A percentile compares a stretch with the other conserved stretches of the same genome.
phyloP scores from a whole-genome alignment of 2,329 filamentous ascomycete genomes.

The Calonectria pauciramosa region DNA sequence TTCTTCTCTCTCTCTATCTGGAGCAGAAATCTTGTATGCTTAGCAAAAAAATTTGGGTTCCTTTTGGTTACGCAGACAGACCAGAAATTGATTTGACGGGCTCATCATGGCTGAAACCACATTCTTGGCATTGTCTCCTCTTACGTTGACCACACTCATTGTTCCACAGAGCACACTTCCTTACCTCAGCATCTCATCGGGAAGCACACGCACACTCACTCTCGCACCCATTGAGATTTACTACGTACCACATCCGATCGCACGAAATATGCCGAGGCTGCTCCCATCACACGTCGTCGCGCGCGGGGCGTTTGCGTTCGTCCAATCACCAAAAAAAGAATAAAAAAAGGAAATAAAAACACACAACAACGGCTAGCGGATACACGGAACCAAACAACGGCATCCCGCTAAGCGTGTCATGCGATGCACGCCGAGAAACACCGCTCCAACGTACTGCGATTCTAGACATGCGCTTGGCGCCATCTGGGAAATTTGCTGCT shows the following conservation, averaged over 20 bases:
- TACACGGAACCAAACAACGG: neutral
- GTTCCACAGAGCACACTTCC: neutral
- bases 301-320: neutral
- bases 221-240: neutral
- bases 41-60: neutral
- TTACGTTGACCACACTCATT: neutral
- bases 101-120: neutral
- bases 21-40: slow-evolving; percentile 1
- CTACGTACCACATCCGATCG: neutral
- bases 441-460: neutral
- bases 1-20: slow-evolving; percentile 4
- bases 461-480: neutral
- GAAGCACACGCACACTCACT: neutral
- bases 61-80: neutral
- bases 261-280: neutral
- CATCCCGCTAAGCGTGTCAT: neutral
- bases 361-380: neutral
- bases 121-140: neutral
- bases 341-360: neutral
- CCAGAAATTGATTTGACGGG: neutral
- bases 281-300: neutral
- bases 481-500: neutral
- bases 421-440: neutral
- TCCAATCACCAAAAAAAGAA: neutral
- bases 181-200: neutral